Conservation (phyloP, 1,284 basidiomycete species). For the Fistulina hepatica region DNA sequence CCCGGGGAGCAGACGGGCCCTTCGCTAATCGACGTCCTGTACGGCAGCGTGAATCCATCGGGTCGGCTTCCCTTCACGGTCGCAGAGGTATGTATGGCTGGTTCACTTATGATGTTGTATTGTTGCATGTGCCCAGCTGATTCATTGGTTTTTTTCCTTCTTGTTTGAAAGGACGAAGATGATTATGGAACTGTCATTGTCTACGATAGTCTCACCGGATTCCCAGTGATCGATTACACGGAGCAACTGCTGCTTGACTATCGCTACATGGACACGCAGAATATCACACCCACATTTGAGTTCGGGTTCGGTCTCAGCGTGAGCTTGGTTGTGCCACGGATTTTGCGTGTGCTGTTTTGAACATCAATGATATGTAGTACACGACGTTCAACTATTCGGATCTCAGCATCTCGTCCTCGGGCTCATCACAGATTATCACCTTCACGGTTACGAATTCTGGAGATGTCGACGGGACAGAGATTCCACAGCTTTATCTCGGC, state of each 20-base stretch:
- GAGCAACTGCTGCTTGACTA: conserved; percentile 11
- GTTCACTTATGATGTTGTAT: no score
- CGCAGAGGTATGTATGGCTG: conserved; percentile 28
- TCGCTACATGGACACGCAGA: conserved; percentile 11
- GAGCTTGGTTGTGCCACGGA: no score
- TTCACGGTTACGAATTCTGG: conserved; percentile 47
- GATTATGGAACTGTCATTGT: conserved; percentile 33
- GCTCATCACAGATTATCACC: conserved; percentile 20
- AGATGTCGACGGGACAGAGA: conserved; percentile 38
- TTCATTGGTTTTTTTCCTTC: not conserved
- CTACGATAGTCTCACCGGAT: conserved; percentile 27
- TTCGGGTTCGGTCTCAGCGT: conserved; percentile 13
- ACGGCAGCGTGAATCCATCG: conserved; percentile 44
- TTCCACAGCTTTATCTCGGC: conserved; percentile 42
- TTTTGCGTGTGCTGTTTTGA: no score
- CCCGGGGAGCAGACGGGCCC: conserved; percentile 60
- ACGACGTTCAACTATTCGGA: conserved; percentile 58
- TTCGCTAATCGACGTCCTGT: conserved; percentile 45
- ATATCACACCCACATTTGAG: conserved; percentile 9
- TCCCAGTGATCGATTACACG: conserved; percentile 25
- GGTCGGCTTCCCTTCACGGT: conserved; percentile 56
- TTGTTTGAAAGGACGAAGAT: not conserved
- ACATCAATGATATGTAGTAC: no score
- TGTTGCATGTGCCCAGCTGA: no score
- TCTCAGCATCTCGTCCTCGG: conserved; percentile 31